Percentiles rank a stretch among this genome's conserved stretches.
These are phyloP conservation scores for Camellia oleifera DNA, from an alignment of 179 eudicot genomes.

Conservation along the genomic window DNA sequence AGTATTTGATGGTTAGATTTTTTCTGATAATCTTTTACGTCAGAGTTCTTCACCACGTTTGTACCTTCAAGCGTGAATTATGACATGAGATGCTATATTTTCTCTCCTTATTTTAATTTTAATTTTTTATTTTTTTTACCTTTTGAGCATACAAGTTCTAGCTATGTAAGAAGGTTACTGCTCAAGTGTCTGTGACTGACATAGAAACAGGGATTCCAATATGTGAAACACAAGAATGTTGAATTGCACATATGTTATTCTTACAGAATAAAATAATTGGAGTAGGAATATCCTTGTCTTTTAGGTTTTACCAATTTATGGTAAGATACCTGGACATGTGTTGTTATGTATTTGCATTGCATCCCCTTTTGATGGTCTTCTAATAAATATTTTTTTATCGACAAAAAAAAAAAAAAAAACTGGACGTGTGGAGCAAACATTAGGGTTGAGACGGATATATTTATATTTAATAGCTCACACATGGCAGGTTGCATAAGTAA, in stretches of 20 bases:
- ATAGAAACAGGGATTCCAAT: neutral
- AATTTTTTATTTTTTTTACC: too few relatives aligned
- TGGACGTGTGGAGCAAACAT: neutral
- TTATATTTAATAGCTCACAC: slow-evolving; percentile 2
- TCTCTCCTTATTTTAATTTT: neutral
- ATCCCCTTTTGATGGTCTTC: neutral
- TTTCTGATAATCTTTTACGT: slow-evolving; percentile 14
- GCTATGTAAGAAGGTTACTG: neutral
- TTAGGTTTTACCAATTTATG: neutral
- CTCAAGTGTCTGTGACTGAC: neutral
- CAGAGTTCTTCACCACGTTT: too few relatives aligned
- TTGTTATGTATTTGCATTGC: neutral
- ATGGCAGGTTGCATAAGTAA: neutral
- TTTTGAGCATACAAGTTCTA: neutral
- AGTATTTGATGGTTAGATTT: slow-evolving; percentile 86
- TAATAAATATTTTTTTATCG: neutral
- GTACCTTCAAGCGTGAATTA: neutral
- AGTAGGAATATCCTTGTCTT: neutral
- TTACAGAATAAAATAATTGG: neutral
- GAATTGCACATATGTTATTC: neutral
- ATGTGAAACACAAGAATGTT: neutral
- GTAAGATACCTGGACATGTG: neutral
- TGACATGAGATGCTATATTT: neutral
- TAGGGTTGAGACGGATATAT: slow-evolving; percentile 15
- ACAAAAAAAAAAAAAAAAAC: slow-evolving; percentile 12